Percentiles rank a stretch among this genome's conserved stretches.
Evolutionary conservation across 1,139 yeast species (phyloP).

Genomic region (Debaryomyces singareniensis): DNA sequence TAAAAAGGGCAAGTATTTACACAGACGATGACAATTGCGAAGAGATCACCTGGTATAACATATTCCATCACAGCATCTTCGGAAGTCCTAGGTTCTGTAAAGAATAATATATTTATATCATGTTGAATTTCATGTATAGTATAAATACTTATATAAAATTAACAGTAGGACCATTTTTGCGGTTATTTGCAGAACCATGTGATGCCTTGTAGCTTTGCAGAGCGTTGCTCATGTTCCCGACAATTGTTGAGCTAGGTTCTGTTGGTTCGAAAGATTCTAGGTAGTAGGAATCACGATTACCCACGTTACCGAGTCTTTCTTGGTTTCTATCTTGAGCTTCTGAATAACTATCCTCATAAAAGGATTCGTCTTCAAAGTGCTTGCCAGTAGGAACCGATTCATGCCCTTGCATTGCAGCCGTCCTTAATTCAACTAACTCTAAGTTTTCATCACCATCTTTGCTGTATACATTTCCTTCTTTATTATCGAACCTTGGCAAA

Average conservation of each 20-base stretch:
- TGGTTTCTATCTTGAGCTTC: conserved; percentile 3
- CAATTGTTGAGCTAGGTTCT: conserved; percentile 39
- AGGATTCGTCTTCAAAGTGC: conserved; percentile 27
- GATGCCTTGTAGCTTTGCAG: conserved; percentile 16
- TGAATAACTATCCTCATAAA: conserved; percentile 22
- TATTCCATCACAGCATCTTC: conserved; percentile 42
- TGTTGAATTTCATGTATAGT: conserved; percentile 1
- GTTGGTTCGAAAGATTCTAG: conserved; percentile 33
- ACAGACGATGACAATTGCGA: conserved; percentile 27
- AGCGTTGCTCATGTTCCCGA: conserved; percentile 35
- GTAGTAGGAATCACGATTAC: conserved; percentile 29
- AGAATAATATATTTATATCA: conserved; percentile 3
- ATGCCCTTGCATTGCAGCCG: conserved; percentile 79
- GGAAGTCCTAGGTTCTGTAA: conserved; percentile 41
- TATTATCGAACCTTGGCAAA: conserved; percentile 55
- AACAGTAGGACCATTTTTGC: conserved; percentile 10
- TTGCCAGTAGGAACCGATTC: conserved; percentile 35
- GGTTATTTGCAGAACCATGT: conserved; percentile 5
- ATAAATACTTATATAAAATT: conserved; percentile 11
- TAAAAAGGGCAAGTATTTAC: conserved; percentile 8
- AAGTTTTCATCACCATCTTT: conserved; percentile 47
- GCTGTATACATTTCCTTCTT: conserved; percentile 26
- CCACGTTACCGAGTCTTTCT: conserved; percentile 8
- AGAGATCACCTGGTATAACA: conserved; percentile 44
- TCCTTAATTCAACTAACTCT: conserved; percentile 85